Conservation (phyloP, 179 eudicot species). For the Patellifolia procumbens region DNA sequence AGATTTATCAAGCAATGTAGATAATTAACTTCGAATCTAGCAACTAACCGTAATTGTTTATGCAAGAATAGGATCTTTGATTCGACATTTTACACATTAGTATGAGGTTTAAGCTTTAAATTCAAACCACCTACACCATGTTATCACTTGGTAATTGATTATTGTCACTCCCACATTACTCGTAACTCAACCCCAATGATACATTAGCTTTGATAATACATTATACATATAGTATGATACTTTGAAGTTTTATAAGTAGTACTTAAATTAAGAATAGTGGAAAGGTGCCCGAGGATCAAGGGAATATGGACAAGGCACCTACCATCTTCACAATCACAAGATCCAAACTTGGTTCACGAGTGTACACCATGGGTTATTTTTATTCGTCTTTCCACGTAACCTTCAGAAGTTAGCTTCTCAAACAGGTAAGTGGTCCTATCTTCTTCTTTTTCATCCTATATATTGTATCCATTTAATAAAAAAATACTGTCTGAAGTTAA, state of each 20-base stretch:
- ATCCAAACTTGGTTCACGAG: conserved; percentile 35
- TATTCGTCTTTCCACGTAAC: neutral
- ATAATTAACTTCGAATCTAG: neutral
- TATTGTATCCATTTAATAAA: too few relatives aligned
- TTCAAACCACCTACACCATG: neutral
- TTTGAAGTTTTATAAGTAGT: neutral
- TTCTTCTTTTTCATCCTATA: neutral
- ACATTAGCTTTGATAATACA: neutral
- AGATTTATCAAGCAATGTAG: neutral
- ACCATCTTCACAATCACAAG: conserved; percentile 29
- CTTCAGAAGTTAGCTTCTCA: neutral
- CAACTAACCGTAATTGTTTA: neutral
- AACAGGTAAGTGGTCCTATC: conserved; percentile 6
- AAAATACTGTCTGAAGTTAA: too few relatives aligned
- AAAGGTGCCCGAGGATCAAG: conserved; percentile 16
- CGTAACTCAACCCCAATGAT: neutral
- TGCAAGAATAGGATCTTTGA: conserved; percentile 8
- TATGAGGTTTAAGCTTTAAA: neutral
- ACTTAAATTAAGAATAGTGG: neutral
- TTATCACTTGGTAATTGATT: neutral
- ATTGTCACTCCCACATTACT: neutral
- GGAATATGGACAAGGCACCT: conserved; percentile 24
- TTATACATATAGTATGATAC: too few relatives aligned
- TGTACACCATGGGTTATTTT: neutral
- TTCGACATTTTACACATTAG: neutral